phyloP scores from a whole-genome alignment of 169 alveolate species.

The Fabrea salina region DNA sequence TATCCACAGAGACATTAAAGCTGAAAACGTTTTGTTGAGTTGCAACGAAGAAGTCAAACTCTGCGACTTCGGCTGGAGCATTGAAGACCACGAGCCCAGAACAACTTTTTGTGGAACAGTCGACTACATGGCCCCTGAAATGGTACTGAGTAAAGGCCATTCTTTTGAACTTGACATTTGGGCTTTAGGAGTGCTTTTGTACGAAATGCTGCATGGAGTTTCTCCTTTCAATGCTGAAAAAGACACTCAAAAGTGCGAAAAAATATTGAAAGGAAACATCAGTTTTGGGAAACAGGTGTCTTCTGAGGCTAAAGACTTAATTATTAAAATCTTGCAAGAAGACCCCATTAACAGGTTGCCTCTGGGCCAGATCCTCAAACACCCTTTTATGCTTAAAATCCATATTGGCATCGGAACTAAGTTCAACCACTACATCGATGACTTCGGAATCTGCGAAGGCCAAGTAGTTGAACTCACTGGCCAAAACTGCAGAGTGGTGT shows the following conservation, averaged over 20 bases:
- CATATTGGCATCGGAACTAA: slow-evolving; percentile 29
- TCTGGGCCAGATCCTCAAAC: slow-evolving; percentile 43
- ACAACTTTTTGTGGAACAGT: slow-evolving; percentile 78
- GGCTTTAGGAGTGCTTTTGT: slow-evolving; percentile 67
- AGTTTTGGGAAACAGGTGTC: slow-evolving; percentile 9
- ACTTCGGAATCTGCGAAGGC: slow-evolving; percentile 7
- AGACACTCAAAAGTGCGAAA: slow-evolving; percentile 19
- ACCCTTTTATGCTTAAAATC: slow-evolving; percentile 36
- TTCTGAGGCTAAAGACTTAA: slow-evolving; percentile 40
- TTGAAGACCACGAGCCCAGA: slow-evolving; percentile 42
- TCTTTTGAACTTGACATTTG: slow-evolving; percentile 73
- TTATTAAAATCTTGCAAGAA: slow-evolving; percentile 35
- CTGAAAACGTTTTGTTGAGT: slow-evolving; percentile 68
- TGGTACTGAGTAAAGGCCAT: slow-evolving; percentile 57
- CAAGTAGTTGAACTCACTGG: background rate
- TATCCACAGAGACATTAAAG: slow-evolving; percentile 73
- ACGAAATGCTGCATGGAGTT: slow-evolving; percentile 60
- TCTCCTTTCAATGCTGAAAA: slow-evolving; percentile 57
- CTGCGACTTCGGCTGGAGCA: slow-evolving; percentile 81
- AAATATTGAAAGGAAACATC: slow-evolving; percentile 5
- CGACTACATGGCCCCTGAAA: slow-evolving; percentile 83
- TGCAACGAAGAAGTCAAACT: slow-evolving; percentile 55
- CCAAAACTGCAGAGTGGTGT: background rate
- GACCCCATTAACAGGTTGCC: slow-evolving; percentile 45
- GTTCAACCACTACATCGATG: background rate